Percentiles rank a stretch among this genome's conserved stretches.
Conservation (phyloP, 495 filamentous ascomycete species). For the Penicillium robsamsonii region DNA sequence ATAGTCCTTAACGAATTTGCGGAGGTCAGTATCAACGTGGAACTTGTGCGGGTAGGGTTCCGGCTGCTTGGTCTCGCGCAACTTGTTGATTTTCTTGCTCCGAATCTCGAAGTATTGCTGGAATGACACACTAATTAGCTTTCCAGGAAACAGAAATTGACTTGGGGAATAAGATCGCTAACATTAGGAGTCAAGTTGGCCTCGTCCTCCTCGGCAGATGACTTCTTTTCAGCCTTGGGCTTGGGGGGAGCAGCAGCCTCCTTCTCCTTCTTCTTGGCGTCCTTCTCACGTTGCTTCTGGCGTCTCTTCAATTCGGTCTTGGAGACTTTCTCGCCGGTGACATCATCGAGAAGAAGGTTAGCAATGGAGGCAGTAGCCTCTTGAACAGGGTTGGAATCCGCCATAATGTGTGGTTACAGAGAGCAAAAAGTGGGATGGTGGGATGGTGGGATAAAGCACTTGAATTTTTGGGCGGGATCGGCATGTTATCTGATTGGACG, state of each 20-base stretch:
- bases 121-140: constrained; percentile 17
- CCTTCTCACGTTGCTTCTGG: constrained; percentile 84
- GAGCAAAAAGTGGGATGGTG: constrained; percentile 27
- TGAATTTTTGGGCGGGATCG: constrained; percentile 42
- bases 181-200: constrained; percentile 88
- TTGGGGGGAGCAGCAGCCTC: constrained; percentile 70
- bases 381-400: constrained; percentile 46
- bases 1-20: constrained; percentile 73
- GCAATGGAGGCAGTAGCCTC: constrained; percentile 64
- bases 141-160: background rate
- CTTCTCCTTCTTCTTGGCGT: constrained; percentile 84
- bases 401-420: constrained; percentile 35
- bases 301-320: constrained; percentile 95
- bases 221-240: constrained; percentile 65
- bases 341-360: constrained; percentile 79
- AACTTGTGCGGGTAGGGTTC: constrained; percentile 99
- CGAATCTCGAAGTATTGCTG: constrained; percentile 99
- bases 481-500: constrained; percentile 34
- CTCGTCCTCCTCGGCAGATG: constrained; percentile 65
- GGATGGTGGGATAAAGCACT: constrained; percentile 31
- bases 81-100: constrained; percentile 77
- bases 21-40: constrained; percentile 73
- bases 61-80: constrained; percentile 73
- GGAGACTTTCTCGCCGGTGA: constrained; percentile 79
- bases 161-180: constrained; percentile 27